These are phyloP conservation scores for Chenopodium quinoa DNA, from an alignment of 148 eudicot genomes.

Conservation along the genomic window DNA sequence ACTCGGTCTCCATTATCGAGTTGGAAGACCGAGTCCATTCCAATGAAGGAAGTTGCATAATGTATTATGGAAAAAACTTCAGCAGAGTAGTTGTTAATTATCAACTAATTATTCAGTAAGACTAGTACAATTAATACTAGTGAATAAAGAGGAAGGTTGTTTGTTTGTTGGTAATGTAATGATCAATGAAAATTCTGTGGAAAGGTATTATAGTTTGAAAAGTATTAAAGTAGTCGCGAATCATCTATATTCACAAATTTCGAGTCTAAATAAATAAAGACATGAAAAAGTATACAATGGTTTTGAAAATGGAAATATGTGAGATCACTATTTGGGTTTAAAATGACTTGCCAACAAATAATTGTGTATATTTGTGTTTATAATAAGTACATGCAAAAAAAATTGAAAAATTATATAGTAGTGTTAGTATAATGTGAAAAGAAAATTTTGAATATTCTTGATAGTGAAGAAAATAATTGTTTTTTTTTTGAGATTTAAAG, in stretches of 20 bases:
- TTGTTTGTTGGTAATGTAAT: neutral
- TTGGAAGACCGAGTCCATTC: conserved; percentile 66
- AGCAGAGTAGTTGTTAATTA: neutral
- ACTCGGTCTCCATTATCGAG: conserved; percentile 50
- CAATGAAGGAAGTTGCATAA: neutral
- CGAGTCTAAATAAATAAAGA: neutral
- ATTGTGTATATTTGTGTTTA: no score
- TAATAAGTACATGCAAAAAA: no score
- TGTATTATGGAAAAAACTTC: neutral
- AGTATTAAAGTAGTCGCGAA: neutral
- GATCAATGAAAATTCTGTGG: neutral
- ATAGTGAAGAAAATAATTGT: neutral
- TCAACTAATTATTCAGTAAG: neutral
- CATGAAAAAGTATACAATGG: neutral
- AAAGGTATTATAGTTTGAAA: neutral
- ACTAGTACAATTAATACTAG: neutral
- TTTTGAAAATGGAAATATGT: neutral
- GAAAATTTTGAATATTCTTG: neutral
- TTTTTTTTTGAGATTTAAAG: no score
- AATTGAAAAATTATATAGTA: no score
- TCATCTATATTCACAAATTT: neutral
- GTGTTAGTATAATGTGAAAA: neutral
- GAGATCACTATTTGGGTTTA: neutral
- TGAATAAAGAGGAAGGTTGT: neutral
- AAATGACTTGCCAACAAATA: neutral